Evolutionary conservation across 2,329 filamentous ascomycete genomes (phyloP), one percentile per base, ranked within the genome.

Genomic region (Escovopsis sp.): DNA sequence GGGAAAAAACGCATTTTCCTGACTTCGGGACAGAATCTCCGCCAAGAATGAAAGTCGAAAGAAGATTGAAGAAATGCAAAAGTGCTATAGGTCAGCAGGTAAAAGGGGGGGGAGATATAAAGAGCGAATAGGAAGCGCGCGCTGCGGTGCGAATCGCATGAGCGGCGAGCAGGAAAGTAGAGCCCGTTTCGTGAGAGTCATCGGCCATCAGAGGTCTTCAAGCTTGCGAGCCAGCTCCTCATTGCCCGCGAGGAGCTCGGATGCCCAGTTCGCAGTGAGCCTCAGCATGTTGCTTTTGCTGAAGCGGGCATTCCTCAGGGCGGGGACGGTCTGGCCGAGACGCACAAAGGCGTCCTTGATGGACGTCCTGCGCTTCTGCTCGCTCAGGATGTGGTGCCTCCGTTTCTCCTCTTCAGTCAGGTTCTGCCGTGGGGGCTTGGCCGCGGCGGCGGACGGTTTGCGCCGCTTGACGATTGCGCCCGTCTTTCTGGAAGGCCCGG

Each of bases 281-380:
- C 73, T 71, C 33, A 94, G 68, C 57, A 86, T 81, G 7, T 76
- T 79, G 55, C 83, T 88, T 64, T 93, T 94, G 63, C 84, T 91
- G 50, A 87, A 79, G 1, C 82, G 81, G 8, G 82, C 81, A 24
- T 75, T 78, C 42, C 72, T 73, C 10, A 93, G 67, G 13, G 78
- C 80, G 0, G 87, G 86, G 0, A 94, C 83, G 16, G 93, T 67
- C 25, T 76, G 70, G 48, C 75, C 76, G n/a, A 94, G 63, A 44
- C 89, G 82, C 35, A 87, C 81, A 51, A 89, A 94, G 0, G 84
- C 84, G 49, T 83, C 74, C 54, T 86, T 82, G 53, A 89, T 89
- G 37, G 87, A 66, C 24, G 84, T 85, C 38, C 86, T 72, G 30
- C 87, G 74, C 60, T 91, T 93, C 62, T 94, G 84, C 56, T 93